These are phyloP conservation scores for Stenocarpella maydis DNA, from an alignment of 2,329 filamentous ascomycete genomes.

Conservation along the genomic window DNA sequence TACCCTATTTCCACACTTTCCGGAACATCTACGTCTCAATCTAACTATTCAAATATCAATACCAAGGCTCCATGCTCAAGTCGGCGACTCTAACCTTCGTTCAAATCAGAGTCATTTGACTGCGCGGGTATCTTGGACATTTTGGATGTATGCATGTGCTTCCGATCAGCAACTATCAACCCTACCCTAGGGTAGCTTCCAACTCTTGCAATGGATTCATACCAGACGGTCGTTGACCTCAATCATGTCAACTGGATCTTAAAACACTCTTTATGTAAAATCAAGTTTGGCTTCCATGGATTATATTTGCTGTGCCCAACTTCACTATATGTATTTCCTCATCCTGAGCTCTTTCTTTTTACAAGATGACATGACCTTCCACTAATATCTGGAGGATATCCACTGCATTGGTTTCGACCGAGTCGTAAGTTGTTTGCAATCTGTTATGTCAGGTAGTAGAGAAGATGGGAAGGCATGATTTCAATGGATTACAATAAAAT, in stretches of 20 bases:
- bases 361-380: too few relatives aligned
- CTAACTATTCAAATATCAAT: neutral
- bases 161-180: neutral
- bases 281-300: neutral
- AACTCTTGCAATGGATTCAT: neutral
- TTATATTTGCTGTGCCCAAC: neutral
- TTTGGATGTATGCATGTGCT: neutral
- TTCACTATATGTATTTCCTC: neutral
- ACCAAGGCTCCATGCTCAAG: neutral
- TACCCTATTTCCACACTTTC: rapidly evolving
- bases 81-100: neutral
- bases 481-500: too few relatives aligned
- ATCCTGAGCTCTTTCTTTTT: too few relatives aligned
- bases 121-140: neutral
- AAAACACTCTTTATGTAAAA: neutral
- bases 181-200: too few relatives aligned
- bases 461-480: too few relatives aligned
- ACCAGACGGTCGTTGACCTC: neutral
- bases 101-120: neutral
- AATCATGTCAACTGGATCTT: neutral
- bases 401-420: too few relatives aligned
- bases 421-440: too few relatives aligned
- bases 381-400: too few relatives aligned
- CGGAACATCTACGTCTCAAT: too few relatives aligned
- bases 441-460: too few relatives aligned